Evolutionary conservation across 2,329 filamentous ascomycete genomes (phyloP).

Genomic region (Arthrobotrys entomopaga): DNA sequence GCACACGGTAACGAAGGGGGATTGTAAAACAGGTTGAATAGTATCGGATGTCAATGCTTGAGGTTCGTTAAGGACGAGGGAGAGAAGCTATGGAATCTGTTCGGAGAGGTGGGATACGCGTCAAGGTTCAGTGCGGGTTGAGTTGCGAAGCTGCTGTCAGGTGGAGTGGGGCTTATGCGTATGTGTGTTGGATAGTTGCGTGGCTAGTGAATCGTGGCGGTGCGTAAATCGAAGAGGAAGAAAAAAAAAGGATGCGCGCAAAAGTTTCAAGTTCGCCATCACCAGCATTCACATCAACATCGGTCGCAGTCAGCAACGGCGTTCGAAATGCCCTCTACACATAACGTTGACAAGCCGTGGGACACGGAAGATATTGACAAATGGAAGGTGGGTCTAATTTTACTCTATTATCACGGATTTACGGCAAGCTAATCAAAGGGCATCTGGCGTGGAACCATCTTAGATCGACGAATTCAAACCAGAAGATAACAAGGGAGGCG

Average conservation of each 20-base stretch:
- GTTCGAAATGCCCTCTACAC: constrained; percentile 80
- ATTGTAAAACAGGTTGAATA: constrained; percentile 8
- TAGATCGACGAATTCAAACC: constrained; percentile 83
- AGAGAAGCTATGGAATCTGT: constrained; percentile 35
- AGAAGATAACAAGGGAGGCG: constrained; percentile 83
- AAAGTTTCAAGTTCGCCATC: constrained; percentile 23
- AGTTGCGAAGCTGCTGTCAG: constrained; percentile 54
- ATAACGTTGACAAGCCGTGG: constrained; percentile 92
- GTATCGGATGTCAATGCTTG: constrained; percentile 40
- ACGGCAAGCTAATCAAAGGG: constrained; percentile 13
- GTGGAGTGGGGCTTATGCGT: constrained; percentile 51
- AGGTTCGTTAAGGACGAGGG: constrained; percentile 26
- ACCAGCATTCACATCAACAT: constrained; percentile 1
- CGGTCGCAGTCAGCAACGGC: constrained; percentile 55
- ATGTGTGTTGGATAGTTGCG: constrained; percentile 37
- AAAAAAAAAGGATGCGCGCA: constrained; percentile 50
- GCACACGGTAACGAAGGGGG: neutral
- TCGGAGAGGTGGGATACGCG: constrained; percentile 53
- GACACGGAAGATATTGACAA: constrained; percentile 97
- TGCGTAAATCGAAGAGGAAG: constrained; percentile 1
- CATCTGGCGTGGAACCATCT: neutral
- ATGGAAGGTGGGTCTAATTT: constrained; percentile 74
- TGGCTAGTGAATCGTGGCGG: constrained; percentile 18
- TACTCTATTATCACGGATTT: neutral
- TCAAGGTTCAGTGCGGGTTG: constrained; percentile 47